phyloP scores from a whole-genome alignment of 768 basidiomycete genomes.

The Macrolepiota dolichaula region DNA sequence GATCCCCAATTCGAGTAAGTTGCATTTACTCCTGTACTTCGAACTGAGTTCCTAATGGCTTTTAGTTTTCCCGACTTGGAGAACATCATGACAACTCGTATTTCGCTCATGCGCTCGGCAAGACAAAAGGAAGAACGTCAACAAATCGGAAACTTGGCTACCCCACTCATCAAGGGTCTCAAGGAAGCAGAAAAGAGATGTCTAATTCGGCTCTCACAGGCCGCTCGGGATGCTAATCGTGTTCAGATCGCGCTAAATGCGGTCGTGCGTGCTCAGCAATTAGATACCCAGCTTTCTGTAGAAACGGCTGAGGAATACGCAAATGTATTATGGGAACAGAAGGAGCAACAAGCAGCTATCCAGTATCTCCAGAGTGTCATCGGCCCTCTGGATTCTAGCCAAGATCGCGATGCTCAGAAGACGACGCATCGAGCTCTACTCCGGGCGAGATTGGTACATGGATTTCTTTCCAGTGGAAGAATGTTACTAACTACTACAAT shows the following conservation, averaged over 20 bases:
- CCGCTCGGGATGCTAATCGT: constrained; percentile 65
- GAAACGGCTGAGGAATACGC: constrained; percentile 80
- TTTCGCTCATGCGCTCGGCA: constrained; percentile 74
- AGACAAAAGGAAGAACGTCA: constrained; percentile 68
- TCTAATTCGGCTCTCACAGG: constrained; percentile 66
- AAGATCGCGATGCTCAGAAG: constrained; percentile 27
- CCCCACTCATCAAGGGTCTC: constrained; percentile 49
- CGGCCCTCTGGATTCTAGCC: constrained; percentile 11
- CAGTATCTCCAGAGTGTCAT: constrained; percentile 53
- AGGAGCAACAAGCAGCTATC: constrained; percentile 82
- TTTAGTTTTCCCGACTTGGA: constrained; percentile 74
- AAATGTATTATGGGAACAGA: constrained; percentile 84
- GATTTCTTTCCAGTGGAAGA: constrained; percentile 16
- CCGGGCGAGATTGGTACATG: constrained; percentile 59
- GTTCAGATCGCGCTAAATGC: constrained; percentile 86
- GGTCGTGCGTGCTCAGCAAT: constrained; percentile 66
- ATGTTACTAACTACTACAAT: background rate
- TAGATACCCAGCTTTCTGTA: constrained; percentile 43
- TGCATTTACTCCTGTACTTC: background rate
- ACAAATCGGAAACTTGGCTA: constrained; percentile 68
- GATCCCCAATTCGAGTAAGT: constrained; percentile 67
- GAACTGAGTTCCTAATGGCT: constrained; percentile 4
- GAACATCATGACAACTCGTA: constrained; percentile 73
- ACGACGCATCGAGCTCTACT: constrained; percentile 22
- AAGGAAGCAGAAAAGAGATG: constrained; percentile 64